These are phyloP conservation scores for Erodium texanum DNA, from an alignment of 441 rosid genomes.

Conservation along the genomic window DNA sequence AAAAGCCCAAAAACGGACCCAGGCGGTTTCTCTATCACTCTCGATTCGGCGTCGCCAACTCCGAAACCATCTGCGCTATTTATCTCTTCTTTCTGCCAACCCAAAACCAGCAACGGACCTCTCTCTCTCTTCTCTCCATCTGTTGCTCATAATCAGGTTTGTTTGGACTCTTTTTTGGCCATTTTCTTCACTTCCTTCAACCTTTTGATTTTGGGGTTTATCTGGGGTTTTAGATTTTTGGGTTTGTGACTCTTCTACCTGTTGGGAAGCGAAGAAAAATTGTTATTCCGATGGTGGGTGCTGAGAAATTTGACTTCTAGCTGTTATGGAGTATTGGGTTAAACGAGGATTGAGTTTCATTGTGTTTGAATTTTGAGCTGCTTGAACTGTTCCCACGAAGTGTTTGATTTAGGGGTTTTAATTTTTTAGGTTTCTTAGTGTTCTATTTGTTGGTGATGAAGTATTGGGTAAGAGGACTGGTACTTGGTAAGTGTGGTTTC, in stretches of 20 bases:
- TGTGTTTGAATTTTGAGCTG: background rate
- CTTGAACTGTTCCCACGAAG: background rate
- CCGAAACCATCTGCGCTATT: background rate
- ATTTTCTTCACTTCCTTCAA: background rate
- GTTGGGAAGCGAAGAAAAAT: background rate
- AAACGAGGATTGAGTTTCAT: background rate
- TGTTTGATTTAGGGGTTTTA: background rate
- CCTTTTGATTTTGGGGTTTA: conserved; percentile 3
- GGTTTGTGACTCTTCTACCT: background rate
- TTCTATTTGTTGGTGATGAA: background rate
- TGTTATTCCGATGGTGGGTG: background rate
- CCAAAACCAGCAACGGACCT: background rate
- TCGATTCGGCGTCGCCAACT: background rate
- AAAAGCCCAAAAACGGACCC: conserved; percentile 1
- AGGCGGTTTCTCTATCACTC: conserved; percentile 5
- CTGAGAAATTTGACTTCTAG: background rate
- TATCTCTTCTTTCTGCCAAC: no score
- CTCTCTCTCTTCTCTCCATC: background rate
- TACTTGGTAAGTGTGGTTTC: background rate
- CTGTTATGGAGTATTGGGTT: background rate
- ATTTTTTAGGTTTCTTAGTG: background rate
- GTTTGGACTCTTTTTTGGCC: background rate
- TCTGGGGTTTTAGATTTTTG: background rate
- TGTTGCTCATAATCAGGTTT: background rate
- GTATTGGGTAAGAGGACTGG: background rate